Conservation (phyloP, 2,329 filamentous ascomycete genomes). For the Metarhizium anisopliae region DNA sequence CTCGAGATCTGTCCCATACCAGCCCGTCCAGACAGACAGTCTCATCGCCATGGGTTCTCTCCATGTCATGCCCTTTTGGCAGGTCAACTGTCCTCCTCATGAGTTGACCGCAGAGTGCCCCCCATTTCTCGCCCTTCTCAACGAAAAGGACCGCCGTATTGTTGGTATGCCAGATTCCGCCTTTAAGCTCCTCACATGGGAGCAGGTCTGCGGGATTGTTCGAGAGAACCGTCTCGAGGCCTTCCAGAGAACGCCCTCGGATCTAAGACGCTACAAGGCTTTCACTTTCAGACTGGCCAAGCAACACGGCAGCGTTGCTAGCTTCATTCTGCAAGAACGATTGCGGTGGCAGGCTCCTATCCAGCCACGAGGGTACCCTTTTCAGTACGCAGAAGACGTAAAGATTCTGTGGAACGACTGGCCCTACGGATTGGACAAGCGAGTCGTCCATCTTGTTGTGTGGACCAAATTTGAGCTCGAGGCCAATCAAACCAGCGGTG, state of each 20-base stretch:
- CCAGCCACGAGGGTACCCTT: slow-evolving; percentile 24
- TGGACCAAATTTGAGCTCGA: slow-evolving; percentile 85
- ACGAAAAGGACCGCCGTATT: slow-evolving; percentile 59
- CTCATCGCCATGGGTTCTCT: slow-evolving; percentile 25
- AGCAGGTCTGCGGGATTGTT: slow-evolving; percentile 55
- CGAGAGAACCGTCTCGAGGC: slow-evolving; percentile 58
- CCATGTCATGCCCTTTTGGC: slow-evolving; percentile 59
- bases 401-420: slow-evolving; percentile 85
- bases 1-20: neutral
- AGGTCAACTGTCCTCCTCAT: slow-evolving; percentile 61
- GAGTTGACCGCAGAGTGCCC: slow-evolving; percentile 62
- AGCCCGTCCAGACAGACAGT: neutral
- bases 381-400: slow-evolving; percentile 45
- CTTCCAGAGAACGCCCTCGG: slow-evolving; percentile 69
- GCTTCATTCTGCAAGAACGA: slow-evolving; percentile 63
- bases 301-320: slow-evolving; percentile 67
- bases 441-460: slow-evolving; percentile 77
- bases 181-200: slow-evolving; percentile 60
- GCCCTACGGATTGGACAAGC: slow-evolving; percentile 76
- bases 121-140: slow-evolving; percentile 53
- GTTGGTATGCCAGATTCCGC: slow-evolving; percentile 61
- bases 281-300: slow-evolving; percentile 56
- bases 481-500: slow-evolving; percentile 55
- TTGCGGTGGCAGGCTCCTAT: slow-evolving; percentile 56
- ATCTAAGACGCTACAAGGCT: slow-evolving; percentile 68